Percentiles rank a stretch among this genome's conserved stretches.
Conservation (phyloP, 139 green algal genomes). For the Spirogloea muscicola region DNA sequence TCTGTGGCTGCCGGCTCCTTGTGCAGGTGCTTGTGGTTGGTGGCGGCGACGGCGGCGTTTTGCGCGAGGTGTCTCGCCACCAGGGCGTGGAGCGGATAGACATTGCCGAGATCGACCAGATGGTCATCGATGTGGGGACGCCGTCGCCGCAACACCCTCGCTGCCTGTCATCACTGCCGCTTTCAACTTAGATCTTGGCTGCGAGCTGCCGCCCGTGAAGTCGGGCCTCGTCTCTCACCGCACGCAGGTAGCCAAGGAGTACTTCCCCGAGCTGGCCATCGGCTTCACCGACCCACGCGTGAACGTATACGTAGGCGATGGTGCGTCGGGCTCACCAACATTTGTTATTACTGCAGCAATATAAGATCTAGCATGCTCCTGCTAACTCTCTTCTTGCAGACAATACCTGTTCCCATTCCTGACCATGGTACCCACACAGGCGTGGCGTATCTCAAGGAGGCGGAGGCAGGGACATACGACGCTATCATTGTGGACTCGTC, state of each 20-base stretch:
- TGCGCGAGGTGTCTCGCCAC: conserved; percentile 84
- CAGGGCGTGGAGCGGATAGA: conserved; percentile 80
- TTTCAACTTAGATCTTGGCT: too few species aligned
- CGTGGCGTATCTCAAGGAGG: conserved; percentile 71
- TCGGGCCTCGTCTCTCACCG: not conserved
- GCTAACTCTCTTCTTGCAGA: too few species aligned
- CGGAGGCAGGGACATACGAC: conserved; percentile 75
- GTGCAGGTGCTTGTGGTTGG: conserved; percentile 89
- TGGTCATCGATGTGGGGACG: conserved; percentile 53
- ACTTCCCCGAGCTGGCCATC: conserved; percentile 81
- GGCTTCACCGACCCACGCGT: conserved; percentile 89
- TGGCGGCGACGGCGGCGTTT: conserved; percentile 93
- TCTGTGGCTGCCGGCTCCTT: conserved; percentile 14
- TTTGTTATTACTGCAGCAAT: too few species aligned
- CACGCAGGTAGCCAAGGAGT: conserved; percentile 80
- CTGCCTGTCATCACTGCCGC: too few species aligned
- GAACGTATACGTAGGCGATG: conserved; percentile 83
- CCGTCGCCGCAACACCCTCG: too few species aligned
- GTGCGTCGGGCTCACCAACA: conserved; percentile 31
- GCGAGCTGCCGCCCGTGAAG: too few species aligned
- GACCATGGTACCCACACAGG: too few species aligned
- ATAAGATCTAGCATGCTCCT: too few species aligned
- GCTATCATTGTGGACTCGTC: conserved; percentile 97
- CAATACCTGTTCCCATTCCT: too few species aligned
- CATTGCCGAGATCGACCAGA: conserved; percentile 93